These are phyloP conservation scores for Botrytis porri DNA, from an alignment of 2,329 filamentous ascomycete species.

Conservation along the genomic window DNA sequence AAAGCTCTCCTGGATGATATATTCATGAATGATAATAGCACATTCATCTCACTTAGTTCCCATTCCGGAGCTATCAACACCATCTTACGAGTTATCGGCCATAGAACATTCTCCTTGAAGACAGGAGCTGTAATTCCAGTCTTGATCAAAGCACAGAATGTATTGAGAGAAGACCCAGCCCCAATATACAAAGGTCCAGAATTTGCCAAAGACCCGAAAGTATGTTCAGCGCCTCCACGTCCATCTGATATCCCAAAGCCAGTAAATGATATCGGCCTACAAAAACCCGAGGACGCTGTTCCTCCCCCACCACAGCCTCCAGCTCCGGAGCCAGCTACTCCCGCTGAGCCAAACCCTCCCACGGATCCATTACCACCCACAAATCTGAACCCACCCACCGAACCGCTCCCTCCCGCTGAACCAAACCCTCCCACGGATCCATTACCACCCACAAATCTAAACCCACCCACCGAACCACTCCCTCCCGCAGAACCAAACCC, in stretches of 20 bases:
- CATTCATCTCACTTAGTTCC: slow-evolving; percentile 58
- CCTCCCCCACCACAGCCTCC: neutral
- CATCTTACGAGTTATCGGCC: slow-evolving; percentile 55
- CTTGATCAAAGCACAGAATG: slow-evolving; percentile 56
- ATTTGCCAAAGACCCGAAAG: neutral
- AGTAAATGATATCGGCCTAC: slow-evolving; percentile 5
- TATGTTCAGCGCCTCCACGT: neutral
- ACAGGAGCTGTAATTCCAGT: slow-evolving; percentile 69
- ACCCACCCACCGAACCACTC: no score
- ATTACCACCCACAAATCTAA: neutral
- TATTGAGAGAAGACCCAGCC: slow-evolving; percentile 28
- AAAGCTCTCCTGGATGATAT: slow-evolving; percentile 54
- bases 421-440: neutral
- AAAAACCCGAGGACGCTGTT: neutral
- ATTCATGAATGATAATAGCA: slow-evolving; percentile 50
- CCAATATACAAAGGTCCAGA: slow-evolving; percentile 11
- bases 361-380: neutral
- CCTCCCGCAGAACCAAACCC: neutral
- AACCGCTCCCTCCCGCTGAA: neutral
- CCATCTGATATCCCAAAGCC: neutral
- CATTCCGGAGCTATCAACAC: slow-evolving; percentile 57
- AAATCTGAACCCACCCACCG: neutral
- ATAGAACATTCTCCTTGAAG: slow-evolving; percentile 58
- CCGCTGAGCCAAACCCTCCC: neutral
- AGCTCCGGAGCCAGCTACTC: neutral